These are phyloP conservation scores for Cucumis melo DNA, from an alignment of 306 rosid genomes.

Conservation along the genomic window DNA sequence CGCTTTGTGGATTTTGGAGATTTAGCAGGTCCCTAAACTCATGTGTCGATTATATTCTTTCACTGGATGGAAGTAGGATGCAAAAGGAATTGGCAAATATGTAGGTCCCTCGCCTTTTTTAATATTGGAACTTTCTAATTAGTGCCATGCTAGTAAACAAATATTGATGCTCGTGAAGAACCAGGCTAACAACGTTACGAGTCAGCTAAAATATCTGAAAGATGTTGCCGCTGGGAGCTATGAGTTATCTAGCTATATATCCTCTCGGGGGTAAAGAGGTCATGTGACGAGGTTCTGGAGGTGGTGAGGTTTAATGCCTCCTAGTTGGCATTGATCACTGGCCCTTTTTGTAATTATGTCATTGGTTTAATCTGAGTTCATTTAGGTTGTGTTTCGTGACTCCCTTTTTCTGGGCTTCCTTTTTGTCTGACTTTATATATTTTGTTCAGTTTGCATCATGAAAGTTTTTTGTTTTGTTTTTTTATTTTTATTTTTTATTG, in stretches of 20 bases:
- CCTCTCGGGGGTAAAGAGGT: background rate
- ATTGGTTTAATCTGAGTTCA: background rate
- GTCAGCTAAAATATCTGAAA: background rate
- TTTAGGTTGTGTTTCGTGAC: background rate
- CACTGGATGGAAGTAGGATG: conserved; percentile 50
- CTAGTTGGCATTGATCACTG: too few relatives aligned
- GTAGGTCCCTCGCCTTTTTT: conserved; percentile 30
- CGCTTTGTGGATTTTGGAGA: conserved; percentile 32
- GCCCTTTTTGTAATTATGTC: background rate
- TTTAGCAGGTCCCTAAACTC: conserved; percentile 28
- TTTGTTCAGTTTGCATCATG: background rate
- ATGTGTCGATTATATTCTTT: conserved; percentile 41
- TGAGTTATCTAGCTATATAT: background rate
- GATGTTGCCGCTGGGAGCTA: background rate
- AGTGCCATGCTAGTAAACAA: background rate
- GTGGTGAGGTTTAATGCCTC: background rate
- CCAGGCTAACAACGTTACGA: background rate
- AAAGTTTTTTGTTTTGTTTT: too few relatives aligned
- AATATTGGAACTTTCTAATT: conserved; percentile 3
- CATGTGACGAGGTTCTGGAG: background rate
- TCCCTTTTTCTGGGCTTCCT: background rate
- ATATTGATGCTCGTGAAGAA: conserved; percentile 3
- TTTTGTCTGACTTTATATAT: background rate
- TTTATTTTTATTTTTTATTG: too few relatives aligned
- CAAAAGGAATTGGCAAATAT: conserved; percentile 70